phyloP scores from a whole-genome alignment of 2,329 filamentous ascomycete species.

The Colletotrichum liriopes region DNA sequence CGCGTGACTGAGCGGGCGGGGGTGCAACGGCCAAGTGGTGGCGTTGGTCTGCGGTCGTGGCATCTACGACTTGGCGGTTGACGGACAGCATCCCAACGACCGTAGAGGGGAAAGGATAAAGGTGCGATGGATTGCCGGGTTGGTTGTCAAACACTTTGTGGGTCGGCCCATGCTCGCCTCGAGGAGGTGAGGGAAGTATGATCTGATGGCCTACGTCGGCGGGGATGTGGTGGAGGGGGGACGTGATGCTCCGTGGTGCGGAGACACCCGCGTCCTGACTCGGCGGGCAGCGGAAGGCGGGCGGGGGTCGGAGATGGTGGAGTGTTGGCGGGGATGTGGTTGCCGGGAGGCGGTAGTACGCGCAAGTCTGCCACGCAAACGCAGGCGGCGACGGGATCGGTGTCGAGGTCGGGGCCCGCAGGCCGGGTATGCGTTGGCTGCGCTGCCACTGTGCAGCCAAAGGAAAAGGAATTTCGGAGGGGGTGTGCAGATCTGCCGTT shows the following conservation, averaged over 20 bases:
- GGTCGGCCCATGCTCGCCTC: too few relatives aligned
- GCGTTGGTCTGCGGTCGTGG: background rate
- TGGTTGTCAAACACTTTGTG: too few relatives aligned
- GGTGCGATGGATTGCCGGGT: background rate
- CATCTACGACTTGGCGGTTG: background rate
- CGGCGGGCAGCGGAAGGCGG: background rate
- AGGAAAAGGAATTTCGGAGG: background rate
- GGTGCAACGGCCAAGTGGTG: background rate
- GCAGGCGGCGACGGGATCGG: background rate
- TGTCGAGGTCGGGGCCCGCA: background rate
- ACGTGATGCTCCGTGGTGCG: background rate
- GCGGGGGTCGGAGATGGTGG: background rate
- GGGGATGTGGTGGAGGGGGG: background rate
- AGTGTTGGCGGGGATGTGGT: background rate
- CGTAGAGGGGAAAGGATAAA: background rate
- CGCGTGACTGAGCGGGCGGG: background rate
- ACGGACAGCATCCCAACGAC: too few relatives aligned
- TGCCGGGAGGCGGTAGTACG: background rate
- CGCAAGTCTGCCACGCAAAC: background rate
- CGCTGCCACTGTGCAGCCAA: too few relatives aligned
- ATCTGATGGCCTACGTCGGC: too few relatives aligned
- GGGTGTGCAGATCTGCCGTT: background rate
- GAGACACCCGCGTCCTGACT: background rate
- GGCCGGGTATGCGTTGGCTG: background rate
- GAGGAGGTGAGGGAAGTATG: too few relatives aligned